Conservation (phyloP, 179 eudicot species). For the Amaranthus tricolor region DNA sequence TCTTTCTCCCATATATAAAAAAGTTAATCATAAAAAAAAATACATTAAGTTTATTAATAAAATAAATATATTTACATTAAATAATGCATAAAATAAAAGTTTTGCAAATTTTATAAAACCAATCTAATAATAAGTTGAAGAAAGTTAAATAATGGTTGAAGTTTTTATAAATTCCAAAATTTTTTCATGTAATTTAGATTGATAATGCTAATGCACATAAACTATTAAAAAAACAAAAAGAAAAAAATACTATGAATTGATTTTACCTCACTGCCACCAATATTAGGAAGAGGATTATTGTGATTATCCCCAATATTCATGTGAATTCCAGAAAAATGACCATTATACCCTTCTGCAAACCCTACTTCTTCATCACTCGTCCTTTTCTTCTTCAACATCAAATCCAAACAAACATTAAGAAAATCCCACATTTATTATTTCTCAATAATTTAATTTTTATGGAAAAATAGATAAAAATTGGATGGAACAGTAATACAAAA, state of each 20-base stretch:
- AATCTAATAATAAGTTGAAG: no score
- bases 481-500: slow-evolving; percentile 14
- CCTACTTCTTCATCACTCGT: slow-evolving; percentile 36
- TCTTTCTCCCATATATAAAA: no score
- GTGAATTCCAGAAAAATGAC: slow-evolving; percentile 32
- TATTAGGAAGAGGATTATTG: slow-evolving; percentile 4
- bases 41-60: no score
- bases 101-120: no score
- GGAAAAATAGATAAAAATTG: background rate
- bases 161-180: no score
- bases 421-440: background rate
- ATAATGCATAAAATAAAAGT: no score
- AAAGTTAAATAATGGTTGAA: no score
- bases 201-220: no score
- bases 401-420: background rate
- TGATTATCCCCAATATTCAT: slow-evolving; percentile 9
- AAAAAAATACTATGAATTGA: background rate
- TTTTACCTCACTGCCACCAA: slow-evolving; percentile 26
- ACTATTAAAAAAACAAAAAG: background rate
- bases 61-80: no score
- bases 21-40: no score
- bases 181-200: no score
- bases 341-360: slow-evolving; percentile 22
- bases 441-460: background rate
- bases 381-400: slow-evolving; percentile 45